Percentiles rank a stretch among this genome's conserved stretches.
Evolutionary conservation across 345 rosid genomes (phyloP).

Genomic region (Xanthoceras sorbifolium): DNA sequence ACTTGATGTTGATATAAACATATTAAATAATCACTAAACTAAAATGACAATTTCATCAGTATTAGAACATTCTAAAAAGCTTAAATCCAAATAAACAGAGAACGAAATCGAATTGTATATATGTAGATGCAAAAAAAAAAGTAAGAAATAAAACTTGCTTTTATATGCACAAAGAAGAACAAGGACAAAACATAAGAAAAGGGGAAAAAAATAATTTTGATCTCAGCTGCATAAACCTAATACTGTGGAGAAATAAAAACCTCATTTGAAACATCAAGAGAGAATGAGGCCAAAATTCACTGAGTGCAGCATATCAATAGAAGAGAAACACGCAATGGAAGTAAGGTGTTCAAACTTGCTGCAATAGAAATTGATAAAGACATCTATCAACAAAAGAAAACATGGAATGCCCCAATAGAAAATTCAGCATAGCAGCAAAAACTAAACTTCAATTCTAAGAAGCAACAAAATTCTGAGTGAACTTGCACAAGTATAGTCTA

Average conservation of each 20-base stretch:
- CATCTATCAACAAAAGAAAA: background rate
- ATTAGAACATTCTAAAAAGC: background rate
- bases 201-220: too few species aligned
- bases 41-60: background rate
- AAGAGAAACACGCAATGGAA: background rate
- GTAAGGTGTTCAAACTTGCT: background rate
- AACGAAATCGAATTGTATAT: background rate
- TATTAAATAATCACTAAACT: background rate
- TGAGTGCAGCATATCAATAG: background rate
- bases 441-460: background rate
- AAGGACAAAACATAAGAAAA: background rate
- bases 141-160: background rate
- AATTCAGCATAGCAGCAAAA: background rate
- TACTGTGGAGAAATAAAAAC: background rate
- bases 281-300: background rate
- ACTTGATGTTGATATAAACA: too few species aligned
- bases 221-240: background rate
- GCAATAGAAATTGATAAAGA: constrained; percentile 1
- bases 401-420: background rate
- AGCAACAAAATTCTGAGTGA: background rate
- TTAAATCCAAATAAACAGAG: background rate
- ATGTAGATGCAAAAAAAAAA: background rate
- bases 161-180: background rate
- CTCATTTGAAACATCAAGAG: background rate
- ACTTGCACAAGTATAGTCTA: background rate